These are phyloP conservation scores for Fusarium sarcochroum DNA, from an alignment of 2,329 filamentous ascomycete genomes.

Conservation along the genomic window DNA sequence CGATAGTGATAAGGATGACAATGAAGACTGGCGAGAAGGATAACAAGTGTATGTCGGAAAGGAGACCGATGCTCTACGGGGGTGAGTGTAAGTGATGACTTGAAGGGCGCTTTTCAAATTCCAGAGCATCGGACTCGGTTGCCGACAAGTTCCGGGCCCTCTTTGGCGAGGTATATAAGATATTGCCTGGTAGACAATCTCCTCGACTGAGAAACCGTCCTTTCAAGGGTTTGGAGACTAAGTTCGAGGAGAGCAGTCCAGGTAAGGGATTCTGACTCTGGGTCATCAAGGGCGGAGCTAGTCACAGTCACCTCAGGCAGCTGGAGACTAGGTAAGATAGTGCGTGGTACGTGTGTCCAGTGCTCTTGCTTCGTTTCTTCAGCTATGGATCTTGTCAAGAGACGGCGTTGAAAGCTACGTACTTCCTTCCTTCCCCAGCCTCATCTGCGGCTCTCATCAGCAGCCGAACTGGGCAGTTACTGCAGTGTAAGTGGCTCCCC, in stretches of 20 bases:
- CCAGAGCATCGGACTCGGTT: constrained; percentile 31
- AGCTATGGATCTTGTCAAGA: constrained; percentile 6
- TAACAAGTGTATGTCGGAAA: constrained; percentile 10
- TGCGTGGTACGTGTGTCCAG: neutral
- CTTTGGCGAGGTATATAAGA: constrained; percentile 12
- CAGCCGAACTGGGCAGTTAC: constrained; percentile 10
- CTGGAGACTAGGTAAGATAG: neutral
- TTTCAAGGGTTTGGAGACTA: neutral
- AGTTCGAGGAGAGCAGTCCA: constrained; percentile 6
- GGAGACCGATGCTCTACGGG: constrained; percentile 22
- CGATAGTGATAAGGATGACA: constrained; percentile 2
- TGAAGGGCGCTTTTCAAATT: constrained; percentile 30
- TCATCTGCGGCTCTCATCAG: constrained; percentile 16
- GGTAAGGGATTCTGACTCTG: constrained; percentile 3
- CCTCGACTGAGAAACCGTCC: constrained; percentile 1
- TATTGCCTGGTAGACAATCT: constrained; percentile 22
- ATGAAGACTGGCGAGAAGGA: constrained; percentile 7
- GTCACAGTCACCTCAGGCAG: neutral
- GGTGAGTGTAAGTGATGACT: constrained; percentile 7
- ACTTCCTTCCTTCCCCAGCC: neutral
- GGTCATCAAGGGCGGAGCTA: constrained; percentile 6
- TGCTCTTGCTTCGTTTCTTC: constrained; percentile 17
- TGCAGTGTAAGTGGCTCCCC: constrained; percentile 28
- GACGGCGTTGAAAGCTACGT: neutral
- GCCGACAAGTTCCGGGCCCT: constrained; percentile 22